These are phyloP conservation scores for Saccharomycopsis crataegensis DNA, from an alignment of 1,139 yeast genomes.

Conservation along the genomic window DNA sequence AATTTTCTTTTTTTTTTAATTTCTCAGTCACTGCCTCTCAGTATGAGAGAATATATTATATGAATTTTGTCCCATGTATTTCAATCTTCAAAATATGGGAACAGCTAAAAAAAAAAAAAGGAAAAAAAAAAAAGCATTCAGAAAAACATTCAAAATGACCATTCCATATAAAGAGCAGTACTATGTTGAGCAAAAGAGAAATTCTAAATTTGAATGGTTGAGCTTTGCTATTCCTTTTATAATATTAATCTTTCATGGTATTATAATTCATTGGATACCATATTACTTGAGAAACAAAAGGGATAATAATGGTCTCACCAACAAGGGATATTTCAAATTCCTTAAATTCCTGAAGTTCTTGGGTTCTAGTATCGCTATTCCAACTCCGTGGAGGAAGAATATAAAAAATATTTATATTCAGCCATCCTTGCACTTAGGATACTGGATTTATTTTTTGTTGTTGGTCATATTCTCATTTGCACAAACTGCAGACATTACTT, in stretches of 20 bases:
- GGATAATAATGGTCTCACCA: slow-evolving; percentile 10
- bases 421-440: slow-evolving; percentile 35
- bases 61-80: too few relatives aligned
- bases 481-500: slow-evolving; percentile 35
- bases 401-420: slow-evolving; percentile 29
- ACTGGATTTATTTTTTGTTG: slow-evolving; percentile 29
- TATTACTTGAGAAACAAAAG: slow-evolving; percentile 22
- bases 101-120: not conserved
- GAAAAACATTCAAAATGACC: not conserved
- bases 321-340: slow-evolving; percentile 26
- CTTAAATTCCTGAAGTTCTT: slow-evolving; percentile 29
- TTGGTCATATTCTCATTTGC: slow-evolving; percentile 23
- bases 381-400: slow-evolving; percentile 23
- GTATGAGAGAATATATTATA: too few relatives aligned
- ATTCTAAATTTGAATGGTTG: slow-evolving; percentile 34
- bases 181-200: slow-evolving; percentile 34
- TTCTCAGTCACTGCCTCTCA: too few relatives aligned
- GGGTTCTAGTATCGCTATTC: slow-evolving; percentile 28
- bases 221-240: slow-evolving; percentile 29
- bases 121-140: not conserved
- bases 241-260: slow-evolving; percentile 33
- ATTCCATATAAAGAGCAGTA: slow-evolving; percentile 26
- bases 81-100: not conserved
- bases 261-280: slow-evolving; percentile 39
- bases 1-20: too few relatives aligned